Base-by-base conservation (phyloP, 202 grass and related monocot genomes). In the Musa balbisiana region DNA sequence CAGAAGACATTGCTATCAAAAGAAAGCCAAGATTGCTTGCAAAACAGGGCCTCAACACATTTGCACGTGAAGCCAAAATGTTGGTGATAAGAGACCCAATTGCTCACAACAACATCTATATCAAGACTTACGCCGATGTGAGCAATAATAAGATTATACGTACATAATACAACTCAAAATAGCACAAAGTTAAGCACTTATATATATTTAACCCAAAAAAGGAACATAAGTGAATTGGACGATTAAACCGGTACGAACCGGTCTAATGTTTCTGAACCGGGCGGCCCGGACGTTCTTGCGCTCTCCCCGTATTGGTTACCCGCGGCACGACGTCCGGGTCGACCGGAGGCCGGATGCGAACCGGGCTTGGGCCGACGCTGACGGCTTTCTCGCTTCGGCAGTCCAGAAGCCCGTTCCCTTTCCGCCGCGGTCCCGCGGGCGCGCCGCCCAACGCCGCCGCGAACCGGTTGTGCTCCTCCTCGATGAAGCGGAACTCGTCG, bases 301-400 rank as follows among this genome's bases (percentile, higher is more conserved):
- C 73, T 8, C 65, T 66, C 10, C 52, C 64, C 4, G 64, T 14
- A 52, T 66, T 74, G 70, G 50, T 62, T 8, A 53, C 25, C 8
- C 74, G 64, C 43, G 13, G 6, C 8, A 49, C 0, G 20, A n/a
- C 68, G 52, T 76, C 73, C 52, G 49, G 21, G 23, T 78, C 81
- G 12, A 20, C 20, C 10, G 33, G 51, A 4, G 20, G 71, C 3
- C 4, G n/a, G 71, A 55, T 16, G 11, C 72, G 53, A 73, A 73
- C 72, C 72, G 72, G 52, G 23, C 62, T 86, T 0, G 89, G 86
- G n/a, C 81, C 86, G 8, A 92, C 86, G 86, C 76, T 84, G 21
- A 88, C 84, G 0, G 86, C 86, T 82, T 86, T 86, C 64, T 92
- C 86, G 86, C 89, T 84, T 20, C 86, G 55, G 86, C 84, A 86